Base-by-base conservation (phyloP, 176 grass and related monocot species). In the Ananas comosus region DNA sequence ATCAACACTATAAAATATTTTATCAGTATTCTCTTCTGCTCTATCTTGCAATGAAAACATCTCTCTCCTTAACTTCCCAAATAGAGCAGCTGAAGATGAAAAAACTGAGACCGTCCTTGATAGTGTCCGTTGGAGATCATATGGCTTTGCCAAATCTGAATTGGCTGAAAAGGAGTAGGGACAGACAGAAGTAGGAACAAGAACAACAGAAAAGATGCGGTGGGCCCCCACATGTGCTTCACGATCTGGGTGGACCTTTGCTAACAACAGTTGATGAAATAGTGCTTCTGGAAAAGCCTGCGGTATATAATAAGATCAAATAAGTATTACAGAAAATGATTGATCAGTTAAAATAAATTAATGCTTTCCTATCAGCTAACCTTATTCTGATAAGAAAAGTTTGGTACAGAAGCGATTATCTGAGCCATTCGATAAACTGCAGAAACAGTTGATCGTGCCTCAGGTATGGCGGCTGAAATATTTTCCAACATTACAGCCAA, bases 51-150 rank as follows among this genome's bases (percentile, higher is more conserved):
- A 87, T 56, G 89, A 90, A 68, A 85, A 69, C 79, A 87, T 64
- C 0, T 90, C 86, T 85, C 84, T 90, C 82, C 85, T 86, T 70
- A 97, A 67, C 74, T 97, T 97, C 67, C 89, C 86, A 80, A 97
- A 97, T 68, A 97, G 64, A 83, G 93, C 89, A 81, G 93, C 86
- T 12, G 93, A 97, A 74, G 93, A 97, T 68, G 93, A 92, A 80
- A 97, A 97, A 17, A 97, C 93, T 23, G 93, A 97, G 17, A 88
- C 83, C 64, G 84, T 85, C 66, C 89, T 82, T 23, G 88, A 90
- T 63, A 97, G 83, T 13, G 93, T 92, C 68, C 89, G 80, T 28
- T 73, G 77, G 66, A 97, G 68, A 80, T 87, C 80, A 79, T 61
- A 52, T 59, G 74, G 73, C 67, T 47, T 80, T 70, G 69, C 49